Evolutionary conservation across 768 basidiomycete species (phyloP).

Genomic region (Psilocybe cubensis): DNA sequence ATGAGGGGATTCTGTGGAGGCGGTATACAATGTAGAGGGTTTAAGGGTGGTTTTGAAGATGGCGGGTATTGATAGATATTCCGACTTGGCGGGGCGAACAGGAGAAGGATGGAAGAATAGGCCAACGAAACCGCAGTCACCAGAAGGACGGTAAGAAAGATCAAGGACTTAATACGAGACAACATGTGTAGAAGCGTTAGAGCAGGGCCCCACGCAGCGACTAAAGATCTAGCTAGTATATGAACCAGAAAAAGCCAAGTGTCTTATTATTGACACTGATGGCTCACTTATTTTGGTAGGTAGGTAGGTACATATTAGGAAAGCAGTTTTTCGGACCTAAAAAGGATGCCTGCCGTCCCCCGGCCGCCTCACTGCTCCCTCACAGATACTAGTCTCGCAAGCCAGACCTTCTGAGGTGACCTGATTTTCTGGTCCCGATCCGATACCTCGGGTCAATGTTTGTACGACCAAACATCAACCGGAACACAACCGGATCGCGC

Average conservation of each 20-base stretch:
- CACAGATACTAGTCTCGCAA: too few relatives aligned
- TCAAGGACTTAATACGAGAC: conserved; percentile 1
- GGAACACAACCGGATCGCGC: too few relatives aligned
- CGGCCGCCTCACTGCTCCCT: too few relatives aligned
- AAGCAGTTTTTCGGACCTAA: too few relatives aligned
- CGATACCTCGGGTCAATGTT: too few relatives aligned
- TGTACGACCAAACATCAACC: too few relatives aligned
- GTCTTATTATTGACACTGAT: neutral
- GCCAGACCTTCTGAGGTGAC: too few relatives aligned
- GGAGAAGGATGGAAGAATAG: neutral
- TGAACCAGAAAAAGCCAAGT: neutral
- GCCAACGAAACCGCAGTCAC: conserved; percentile 2
- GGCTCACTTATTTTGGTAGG: neutral
- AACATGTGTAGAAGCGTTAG: neutral
- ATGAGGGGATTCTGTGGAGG: neutral
- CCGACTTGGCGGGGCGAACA: conserved; percentile 2
- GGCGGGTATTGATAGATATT: neutral
- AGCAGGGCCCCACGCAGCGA: neutral
- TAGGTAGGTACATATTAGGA: too few relatives aligned
- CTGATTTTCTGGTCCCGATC: too few relatives aligned
- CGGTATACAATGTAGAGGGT: neutral
- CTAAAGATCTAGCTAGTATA: neutral
- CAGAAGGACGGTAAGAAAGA: neutral
- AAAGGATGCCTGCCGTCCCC: too few relatives aligned
- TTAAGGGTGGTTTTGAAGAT: neutral